Evolutionary conservation across 345 rosid species (phyloP).

Genomic region (Excoecaria cochinchinensis): DNA sequence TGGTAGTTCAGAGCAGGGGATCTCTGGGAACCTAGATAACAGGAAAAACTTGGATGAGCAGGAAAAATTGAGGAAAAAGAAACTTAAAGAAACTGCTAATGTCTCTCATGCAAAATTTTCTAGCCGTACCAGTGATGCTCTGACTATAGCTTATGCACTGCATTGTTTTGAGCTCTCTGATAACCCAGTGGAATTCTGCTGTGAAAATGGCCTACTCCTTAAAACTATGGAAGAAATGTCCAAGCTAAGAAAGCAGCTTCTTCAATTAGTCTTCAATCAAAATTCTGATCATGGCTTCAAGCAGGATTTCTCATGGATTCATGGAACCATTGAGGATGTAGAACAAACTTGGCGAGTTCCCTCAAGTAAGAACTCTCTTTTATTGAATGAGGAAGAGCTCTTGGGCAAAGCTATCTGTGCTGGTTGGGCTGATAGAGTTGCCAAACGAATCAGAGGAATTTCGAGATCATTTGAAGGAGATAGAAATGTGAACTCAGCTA

Average conservation of each 20-base stretch:
- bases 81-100: constrained; percentile 56
- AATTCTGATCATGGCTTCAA: constrained; percentile 28
- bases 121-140: constrained; percentile 80
- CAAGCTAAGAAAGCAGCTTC: constrained; percentile 78
- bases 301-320: constrained; percentile 65
- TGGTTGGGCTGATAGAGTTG: constrained; percentile 97
- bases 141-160: constrained; percentile 65
- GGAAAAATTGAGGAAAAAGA: constrained; percentile 54
- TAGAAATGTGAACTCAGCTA: constrained; percentile 45
- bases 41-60: constrained; percentile 34
- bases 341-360: constrained; percentile 66
- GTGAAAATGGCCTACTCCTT: constrained; percentile 53
- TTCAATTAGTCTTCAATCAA: constrained; percentile 62
- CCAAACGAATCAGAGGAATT: constrained; percentile 46
- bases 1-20: constrained; percentile 32
- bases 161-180: constrained; percentile 67
- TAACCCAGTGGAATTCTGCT: constrained; percentile 49
- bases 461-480: constrained; percentile 34
- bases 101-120: constrained; percentile 56
- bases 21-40: constrained; percentile 20
- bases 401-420: constrained; percentile 79
- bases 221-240: constrained; percentile 95
- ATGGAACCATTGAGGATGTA: constrained; percentile 62
- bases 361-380: constrained; percentile 48
- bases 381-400: constrained; percentile 67